phyloP scores from a whole-genome alignment of 2,329 filamentous ascomycete genomes.

The Capronia epimyces region DNA sequence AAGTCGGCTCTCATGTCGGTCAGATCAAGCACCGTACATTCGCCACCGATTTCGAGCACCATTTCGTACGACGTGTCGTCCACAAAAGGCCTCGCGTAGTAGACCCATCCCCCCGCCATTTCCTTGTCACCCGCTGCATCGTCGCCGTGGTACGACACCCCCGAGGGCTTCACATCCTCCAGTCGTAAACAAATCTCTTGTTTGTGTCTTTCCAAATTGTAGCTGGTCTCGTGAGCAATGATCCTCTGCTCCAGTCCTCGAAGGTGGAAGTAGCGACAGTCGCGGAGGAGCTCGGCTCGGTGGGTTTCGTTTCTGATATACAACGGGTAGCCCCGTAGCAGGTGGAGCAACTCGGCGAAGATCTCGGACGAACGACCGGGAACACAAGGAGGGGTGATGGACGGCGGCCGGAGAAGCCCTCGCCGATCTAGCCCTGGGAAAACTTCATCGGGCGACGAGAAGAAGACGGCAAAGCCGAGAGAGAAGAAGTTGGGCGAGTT shows the following conservation, averaged over 20 bases:
- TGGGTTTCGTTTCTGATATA: conserved; percentile 71
- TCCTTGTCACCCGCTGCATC: conserved; percentile 21
- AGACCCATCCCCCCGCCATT: conserved; percentile 53
- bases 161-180: conserved; percentile 83
- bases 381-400: conserved; percentile 75
- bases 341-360: conserved; percentile 74
- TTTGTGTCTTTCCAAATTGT: conserved; percentile 62
- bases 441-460: conserved; percentile 69
- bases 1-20: conserved; percentile 61
- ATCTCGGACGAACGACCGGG: conserved; percentile 75
- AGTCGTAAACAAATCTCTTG: conserved; percentile 74
- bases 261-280: conserved; percentile 89
- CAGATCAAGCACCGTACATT: conserved; percentile 57
- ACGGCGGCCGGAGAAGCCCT: conserved; percentile 75
- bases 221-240: conserved; percentile 68
- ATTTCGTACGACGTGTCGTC: conserved; percentile 69
- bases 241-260: conserved; percentile 85
- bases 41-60: conserved; percentile 68
- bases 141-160: conserved; percentile 61
- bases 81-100: conserved; percentile 80
- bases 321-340: conserved; percentile 78
- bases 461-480: conserved; percentile 82
- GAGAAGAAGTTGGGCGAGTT: conserved; percentile 97
- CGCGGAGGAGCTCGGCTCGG: conserved; percentile 68
- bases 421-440: conserved; percentile 80